phyloP scores from a whole-genome alignment of 345 rosid species.

The Rhodamnia rubescens region DNA sequence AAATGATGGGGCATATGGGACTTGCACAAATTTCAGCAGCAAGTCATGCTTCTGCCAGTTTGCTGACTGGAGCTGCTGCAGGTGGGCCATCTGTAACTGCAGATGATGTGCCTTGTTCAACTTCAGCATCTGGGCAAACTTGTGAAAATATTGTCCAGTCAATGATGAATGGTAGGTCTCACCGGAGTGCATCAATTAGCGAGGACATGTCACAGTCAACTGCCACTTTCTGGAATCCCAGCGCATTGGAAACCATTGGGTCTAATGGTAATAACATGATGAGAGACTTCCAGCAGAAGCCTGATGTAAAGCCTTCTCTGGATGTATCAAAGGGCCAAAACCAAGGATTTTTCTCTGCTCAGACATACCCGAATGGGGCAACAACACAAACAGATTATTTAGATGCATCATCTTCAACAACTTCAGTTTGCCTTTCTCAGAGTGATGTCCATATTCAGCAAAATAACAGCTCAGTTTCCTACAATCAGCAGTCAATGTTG shows the following conservation, averaged over 20 bases:
- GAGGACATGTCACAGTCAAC: constrained; percentile 44
- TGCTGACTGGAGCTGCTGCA: constrained; percentile 19
- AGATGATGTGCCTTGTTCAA: constrained; percentile 51
- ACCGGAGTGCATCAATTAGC: constrained; percentile 17
- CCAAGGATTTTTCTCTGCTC: constrained; percentile 29
- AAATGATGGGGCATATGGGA: constrained; percentile 27
- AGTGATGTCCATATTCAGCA: constrained; percentile 42
- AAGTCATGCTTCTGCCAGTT: constrained; percentile 19
- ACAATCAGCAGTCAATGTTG: constrained; percentile 29
- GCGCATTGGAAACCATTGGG: constrained; percentile 24
- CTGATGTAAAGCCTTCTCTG: constrained; percentile 46
- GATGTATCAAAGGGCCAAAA: constrained; percentile 40
- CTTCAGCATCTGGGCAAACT: constrained; percentile 43
- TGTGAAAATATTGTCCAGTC: constrained; percentile 23
- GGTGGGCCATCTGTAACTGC: constrained; percentile 41
- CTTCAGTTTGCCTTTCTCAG: constrained; percentile 51
- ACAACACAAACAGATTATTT: constrained; percentile 38
- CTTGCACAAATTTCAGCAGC: constrained; percentile 9
- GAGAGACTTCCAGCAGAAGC: constrained; percentile 33
- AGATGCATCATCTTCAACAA: constrained; percentile 69
- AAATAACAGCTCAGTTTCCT: constrained; percentile 27
- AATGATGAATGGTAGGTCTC: constrained; percentile 13
- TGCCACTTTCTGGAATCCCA: constrained; percentile 23
- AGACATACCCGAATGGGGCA: constrained; percentile 27
- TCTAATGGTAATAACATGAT: constrained; percentile 11